Evolutionary conservation across 1,139 yeast genomes (phyloP), one percentile per base, ranked within the genome.

Genomic region (Kodamaea anthophila): DNA sequence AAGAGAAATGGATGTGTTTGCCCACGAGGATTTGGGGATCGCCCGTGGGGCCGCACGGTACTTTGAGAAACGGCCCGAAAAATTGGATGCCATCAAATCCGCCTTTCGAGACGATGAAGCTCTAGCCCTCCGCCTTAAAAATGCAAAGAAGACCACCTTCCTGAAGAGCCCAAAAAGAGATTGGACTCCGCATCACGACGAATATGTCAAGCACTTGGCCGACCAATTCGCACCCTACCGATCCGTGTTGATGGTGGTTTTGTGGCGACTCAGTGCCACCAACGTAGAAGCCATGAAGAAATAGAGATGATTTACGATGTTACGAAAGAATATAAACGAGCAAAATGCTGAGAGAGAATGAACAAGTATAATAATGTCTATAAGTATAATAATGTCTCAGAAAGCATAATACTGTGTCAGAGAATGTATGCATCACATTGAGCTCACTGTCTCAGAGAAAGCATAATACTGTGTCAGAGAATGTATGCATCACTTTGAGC

Each of bases 21-120:
- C 93, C 2, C 63, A 74, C 9, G 87, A 79, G 20, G 96, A 88
- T 55, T 59, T 87, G 32, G 96, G 96, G 2, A 72, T 87, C 2
- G 88, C 91, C 22, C 61, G 94, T 41, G 96, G 96, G 0, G 72
- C 79, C 37, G 70, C 86, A 0, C 55, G 66, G 21, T 87, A 84
- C 49, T 53, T 84, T 24, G 58, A 59, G 13, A 63, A 61, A 13
- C 60, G 87, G 26, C 83, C 84, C 0, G 65, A 70, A 12, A 34
- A 77, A 9, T 45, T 71, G 11, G 47, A 55, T 18, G 60, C 60
- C 29, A 53, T 76, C 5, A 65, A 66, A 41, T 38, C 42, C 2
- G 64, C 46, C 5, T 58, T 55, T 5, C 42, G 48, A 16, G 40
- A 44, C 1, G 49, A 52, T 29, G 70, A 64, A 16, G 54, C 47